A percentile compares a stretch with the other conserved stretches of the same genome.
Conservation (phyloP, 2,329 filamentous ascomycete genomes). For the Calonectria henricotiae region DNA sequence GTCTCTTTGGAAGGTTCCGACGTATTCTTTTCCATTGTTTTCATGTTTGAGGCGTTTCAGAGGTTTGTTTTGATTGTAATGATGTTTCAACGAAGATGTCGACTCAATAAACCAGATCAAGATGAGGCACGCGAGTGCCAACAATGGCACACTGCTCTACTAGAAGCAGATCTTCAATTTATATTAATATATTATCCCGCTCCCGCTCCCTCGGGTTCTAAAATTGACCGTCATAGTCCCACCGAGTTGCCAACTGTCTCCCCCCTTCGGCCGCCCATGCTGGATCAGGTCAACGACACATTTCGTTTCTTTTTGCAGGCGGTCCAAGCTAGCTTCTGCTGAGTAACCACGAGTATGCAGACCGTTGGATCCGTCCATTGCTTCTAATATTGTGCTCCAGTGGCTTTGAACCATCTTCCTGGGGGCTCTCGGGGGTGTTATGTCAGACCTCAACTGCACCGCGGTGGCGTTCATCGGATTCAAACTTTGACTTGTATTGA, state of each 20-base stretch:
- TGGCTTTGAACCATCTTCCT: slow-evolving; percentile 12
- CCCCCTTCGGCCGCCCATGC: neutral
- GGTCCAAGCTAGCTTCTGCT: slow-evolving; percentile 4
- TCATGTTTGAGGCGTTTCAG: neutral
- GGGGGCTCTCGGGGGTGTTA: too few species aligned
- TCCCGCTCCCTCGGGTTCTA: neutral
- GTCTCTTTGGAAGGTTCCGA: neutral
- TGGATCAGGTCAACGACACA: slow-evolving; percentile 1
- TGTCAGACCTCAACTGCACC: neutral
- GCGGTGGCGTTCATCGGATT: neutral
- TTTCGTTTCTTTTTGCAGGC: slow-evolving; percentile 14
- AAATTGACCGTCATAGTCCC: slow-evolving; percentile 16
- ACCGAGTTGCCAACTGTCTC: slow-evolving; percentile 5
- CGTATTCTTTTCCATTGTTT: neutral
- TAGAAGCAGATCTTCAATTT: slow-evolving; percentile 4
- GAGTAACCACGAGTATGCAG: slow-evolving; percentile 29
- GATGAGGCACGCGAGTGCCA: neutral
- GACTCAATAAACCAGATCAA: neutral
- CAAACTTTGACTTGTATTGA: too few species aligned
- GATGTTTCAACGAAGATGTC: neutral
- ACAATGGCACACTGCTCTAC: neutral
- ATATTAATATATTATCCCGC: neutral
- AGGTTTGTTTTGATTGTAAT: neutral
- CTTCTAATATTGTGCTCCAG: slow-evolving; percentile 4
- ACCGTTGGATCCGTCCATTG: neutral